Percentiles rank a stretch among this genome's conserved stretches.
These are phyloP conservation scores for Taxawa tesnikishii DNA, from an alignment of 2,329 filamentous ascomycete genomes.

Conservation along the genomic window DNA sequence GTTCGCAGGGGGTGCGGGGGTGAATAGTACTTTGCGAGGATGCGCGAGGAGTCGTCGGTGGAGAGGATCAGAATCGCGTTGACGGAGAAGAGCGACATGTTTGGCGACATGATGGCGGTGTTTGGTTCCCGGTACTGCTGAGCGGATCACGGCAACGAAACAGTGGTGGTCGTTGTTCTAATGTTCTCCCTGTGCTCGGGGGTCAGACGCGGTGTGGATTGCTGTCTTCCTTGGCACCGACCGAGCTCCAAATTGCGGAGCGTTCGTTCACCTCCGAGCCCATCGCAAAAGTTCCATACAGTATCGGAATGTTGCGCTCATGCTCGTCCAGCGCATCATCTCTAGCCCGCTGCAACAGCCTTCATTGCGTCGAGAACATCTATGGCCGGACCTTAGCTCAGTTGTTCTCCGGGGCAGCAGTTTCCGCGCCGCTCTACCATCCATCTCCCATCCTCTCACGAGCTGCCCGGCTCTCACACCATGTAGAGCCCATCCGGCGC, in stretches of 20 bases:
- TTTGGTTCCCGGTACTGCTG: neutral
- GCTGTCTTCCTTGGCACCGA: too few species aligned
- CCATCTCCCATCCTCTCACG: too few species aligned
- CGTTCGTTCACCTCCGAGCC: neutral
- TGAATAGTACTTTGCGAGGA: constrained; percentile 89
- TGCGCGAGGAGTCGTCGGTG: constrained; percentile 77
- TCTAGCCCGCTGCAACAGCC: too few species aligned
- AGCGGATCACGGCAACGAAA: neutral
- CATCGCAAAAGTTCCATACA: too few species aligned
- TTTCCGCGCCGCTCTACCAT: too few species aligned
- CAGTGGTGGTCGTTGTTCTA: neutral
- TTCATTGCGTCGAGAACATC: too few species aligned
- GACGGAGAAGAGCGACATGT: constrained; percentile 42
- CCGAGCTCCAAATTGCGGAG: constrained; percentile 1
- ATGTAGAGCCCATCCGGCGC: too few species aligned
- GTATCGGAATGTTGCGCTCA: too few species aligned
- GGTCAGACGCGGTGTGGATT: neutral
- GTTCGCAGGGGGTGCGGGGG: constrained; percentile 55
- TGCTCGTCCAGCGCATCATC: too few species aligned
- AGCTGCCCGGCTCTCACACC: too few species aligned
- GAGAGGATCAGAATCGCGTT: constrained; percentile 41
- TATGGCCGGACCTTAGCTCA: too few species aligned
- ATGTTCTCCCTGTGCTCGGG: neutral
- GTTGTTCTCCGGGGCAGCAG: too few species aligned
- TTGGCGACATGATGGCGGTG: constrained; percentile 32